Percentiles rank a stretch among this genome's conserved stretches.
Evolutionary conservation across 306 rosid species (phyloP).

Genomic region (Sesbania bispinosa): DNA sequence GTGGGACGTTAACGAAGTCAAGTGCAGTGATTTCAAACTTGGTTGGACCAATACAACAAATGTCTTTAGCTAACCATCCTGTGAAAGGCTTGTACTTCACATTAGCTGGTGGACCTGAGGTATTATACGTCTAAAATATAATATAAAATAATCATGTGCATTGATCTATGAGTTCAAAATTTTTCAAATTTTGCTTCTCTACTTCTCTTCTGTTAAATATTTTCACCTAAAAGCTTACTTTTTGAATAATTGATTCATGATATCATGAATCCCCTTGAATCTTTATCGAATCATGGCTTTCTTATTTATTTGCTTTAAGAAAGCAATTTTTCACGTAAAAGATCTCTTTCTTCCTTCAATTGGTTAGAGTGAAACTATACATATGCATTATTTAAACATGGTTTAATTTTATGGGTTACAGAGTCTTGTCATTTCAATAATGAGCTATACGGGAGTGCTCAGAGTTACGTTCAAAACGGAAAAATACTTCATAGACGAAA

Average conservation of each 20-base stretch:
- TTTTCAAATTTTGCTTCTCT: no score
- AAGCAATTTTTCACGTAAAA: neutral
- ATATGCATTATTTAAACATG: neutral
- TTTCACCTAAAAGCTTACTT: no score
- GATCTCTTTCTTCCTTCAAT: neutral
- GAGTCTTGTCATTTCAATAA: constrained; percentile 45
- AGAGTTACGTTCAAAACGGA: constrained; percentile 39
- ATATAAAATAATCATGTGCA: no score
- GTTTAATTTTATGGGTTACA: constrained; percentile 26
- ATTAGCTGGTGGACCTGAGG: constrained; percentile 53
- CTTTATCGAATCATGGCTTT: no score
- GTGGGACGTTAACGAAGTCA: constrained; percentile 34
- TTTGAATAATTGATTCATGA: no score
- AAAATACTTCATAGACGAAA: constrained; percentile 40
- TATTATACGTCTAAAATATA: no score
- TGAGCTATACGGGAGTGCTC: constrained; percentile 53
- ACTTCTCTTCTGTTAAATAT: no score
- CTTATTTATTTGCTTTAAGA: neutral
- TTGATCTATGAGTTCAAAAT: no score
- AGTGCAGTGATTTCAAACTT: constrained; percentile 48
- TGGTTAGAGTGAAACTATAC: neutral
- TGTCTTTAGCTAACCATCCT: constrained; percentile 43
- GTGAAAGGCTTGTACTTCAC: constrained; percentile 45
- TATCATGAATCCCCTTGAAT: no score
- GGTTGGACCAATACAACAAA: constrained; percentile 57